These are phyloP conservation scores for Colletotrichum echinochloae DNA, from an alignment of 2,329 filamentous ascomycete genomes.

Conservation along the genomic window DNA sequence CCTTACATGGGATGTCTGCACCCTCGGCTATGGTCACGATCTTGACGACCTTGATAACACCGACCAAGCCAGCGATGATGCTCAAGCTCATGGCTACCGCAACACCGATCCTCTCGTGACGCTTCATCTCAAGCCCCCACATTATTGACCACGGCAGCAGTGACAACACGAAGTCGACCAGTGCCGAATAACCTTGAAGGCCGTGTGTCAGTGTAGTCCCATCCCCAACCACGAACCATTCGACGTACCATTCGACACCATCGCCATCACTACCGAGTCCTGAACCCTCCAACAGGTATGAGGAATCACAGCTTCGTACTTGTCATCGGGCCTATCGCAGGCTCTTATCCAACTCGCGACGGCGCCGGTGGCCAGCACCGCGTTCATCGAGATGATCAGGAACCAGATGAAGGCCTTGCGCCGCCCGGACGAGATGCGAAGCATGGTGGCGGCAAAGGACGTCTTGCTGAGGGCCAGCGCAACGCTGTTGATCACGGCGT, in stretches of 20 bases:
- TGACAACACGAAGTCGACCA: conserved; percentile 27
- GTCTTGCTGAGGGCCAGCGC: conserved; percentile 44
- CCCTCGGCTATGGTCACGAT: conserved; percentile 19
- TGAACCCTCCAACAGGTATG: conserved; percentile 19
- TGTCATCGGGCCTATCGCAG: conserved; percentile 18
- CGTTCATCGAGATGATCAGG: conserved; percentile 44
- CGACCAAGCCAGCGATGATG: conserved; percentile 30
- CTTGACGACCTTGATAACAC: conserved; percentile 18
- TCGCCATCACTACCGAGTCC: conserved; percentile 19
- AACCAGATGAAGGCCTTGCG: conserved; percentile 44
- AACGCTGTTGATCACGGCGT: conserved; percentile 28
- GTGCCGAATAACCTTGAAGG: conserved; percentile 23
- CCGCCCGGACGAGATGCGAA: conserved; percentile 44
- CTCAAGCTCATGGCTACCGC: conserved; percentile 46
- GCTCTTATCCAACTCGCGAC: conserved; percentile 21
- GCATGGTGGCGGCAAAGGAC: conserved; percentile 48
- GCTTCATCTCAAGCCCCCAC: conserved; percentile 46
- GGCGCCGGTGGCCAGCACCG: conserved; percentile 11
- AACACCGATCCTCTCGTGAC: conserved; percentile 46
- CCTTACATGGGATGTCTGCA: conserved; percentile 25
- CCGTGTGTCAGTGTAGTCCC: not conserved
- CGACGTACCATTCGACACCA: conserved; percentile 26
- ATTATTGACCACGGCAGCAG: conserved; percentile 45
- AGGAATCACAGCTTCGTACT: conserved; percentile 16
- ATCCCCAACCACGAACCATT: not conserved